Base-by-base conservation (phyloP, 805 yeast species). In the Candida dajiaensis region DNA sequence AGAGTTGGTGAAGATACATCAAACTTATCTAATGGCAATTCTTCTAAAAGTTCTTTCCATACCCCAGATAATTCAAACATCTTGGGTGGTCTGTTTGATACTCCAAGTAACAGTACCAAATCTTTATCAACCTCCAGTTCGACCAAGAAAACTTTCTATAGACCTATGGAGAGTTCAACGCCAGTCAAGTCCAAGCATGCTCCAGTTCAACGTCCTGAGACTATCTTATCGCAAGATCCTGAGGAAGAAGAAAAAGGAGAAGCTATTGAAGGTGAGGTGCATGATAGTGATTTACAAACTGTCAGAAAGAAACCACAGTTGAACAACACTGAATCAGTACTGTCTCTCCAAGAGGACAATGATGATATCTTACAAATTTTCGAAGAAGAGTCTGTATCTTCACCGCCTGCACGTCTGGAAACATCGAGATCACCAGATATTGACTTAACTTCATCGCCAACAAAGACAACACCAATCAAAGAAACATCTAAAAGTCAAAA, bases 1-100 rank as follows among this genome's bases (percentile, higher is more conserved):
- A 68, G 67, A 46, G 36, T 54, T 19, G 54, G 47, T 18, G 40
- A 28, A 6, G 23, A 25, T 21, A 23, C 36, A 6, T 33, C 36
- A 12, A 36, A 39, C 3, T 38, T 16, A 2, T 31, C 36, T 8
- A 18, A 29, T 28, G 44, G 31, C 8, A 22, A 41, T 28, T 26
- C 44, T 2, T 26, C 25, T 26, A 36, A 19, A 22, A 16, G 16
- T 11, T 11, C 21, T 6, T 42, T 26, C 35, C 20, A 28, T 4
- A 36, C 40, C 11, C 23, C 33, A 31, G 45, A 39, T 2, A 44
- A 36, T 6, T 46, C 54, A 11, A 26, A 33, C 12, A 41, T 49
- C 16, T 21, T 42, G 36, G 40, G 45, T 23, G 40, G 43, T 6
- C 33, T 49, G 42, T 46, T 46, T 15, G 23, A 36, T 19, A 20